Evolutionary conservation across 179 eudicot genomes (phyloP), one percentile per base, ranked within the genome.

Genomic region (Silene noctiflora): DNA sequence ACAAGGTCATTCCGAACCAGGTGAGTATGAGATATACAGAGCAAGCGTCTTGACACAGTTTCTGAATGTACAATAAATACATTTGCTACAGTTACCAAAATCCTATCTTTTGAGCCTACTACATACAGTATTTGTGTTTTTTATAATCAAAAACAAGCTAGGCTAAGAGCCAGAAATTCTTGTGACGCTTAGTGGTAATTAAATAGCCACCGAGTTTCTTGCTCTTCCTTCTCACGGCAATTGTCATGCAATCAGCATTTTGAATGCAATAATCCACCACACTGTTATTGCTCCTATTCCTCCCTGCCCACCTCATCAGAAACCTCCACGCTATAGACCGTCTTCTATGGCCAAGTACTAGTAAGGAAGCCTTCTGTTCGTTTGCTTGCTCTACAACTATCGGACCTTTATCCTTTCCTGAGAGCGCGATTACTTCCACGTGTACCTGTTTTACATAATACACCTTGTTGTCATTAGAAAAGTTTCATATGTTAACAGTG

Each of bases 121-220:
- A 46, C 53, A n/a, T n/a, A n/a, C n/a, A n/a, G n/a, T n/a, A 44
- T 44, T 6, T 44, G 11, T n/a, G 19, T 42, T 42, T 69, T 48
- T 11, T 4, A 12, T 63, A 10, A 9, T 10, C 20, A 67, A 6
- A 3, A 67, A 44, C 55, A n/a, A 27, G 29, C 79, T 87, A 89
- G 72, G 93, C 91, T 79, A 89, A 85, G 68, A 86, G 94, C 97
- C 97, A 91, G 76, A 91, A 92, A 29, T 89, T 86, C 82, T 90
- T 91, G 79, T 91, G 97, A 29, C 92, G 83, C 79, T 90, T 91
- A 8, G 97, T 91, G 63, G 94, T 91, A 60, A 91, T 91, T 69
- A 86, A 78, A 77, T 90, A 91, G 35, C 94, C 97, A 10, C 96
- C 97, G 63, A 85, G 77, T 82, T 89, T 84, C 68, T 63, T 88